phyloP scores from a whole-genome alignment of 2,329 filamentous ascomycete species.

The Talaromyces sp. region DNA sequence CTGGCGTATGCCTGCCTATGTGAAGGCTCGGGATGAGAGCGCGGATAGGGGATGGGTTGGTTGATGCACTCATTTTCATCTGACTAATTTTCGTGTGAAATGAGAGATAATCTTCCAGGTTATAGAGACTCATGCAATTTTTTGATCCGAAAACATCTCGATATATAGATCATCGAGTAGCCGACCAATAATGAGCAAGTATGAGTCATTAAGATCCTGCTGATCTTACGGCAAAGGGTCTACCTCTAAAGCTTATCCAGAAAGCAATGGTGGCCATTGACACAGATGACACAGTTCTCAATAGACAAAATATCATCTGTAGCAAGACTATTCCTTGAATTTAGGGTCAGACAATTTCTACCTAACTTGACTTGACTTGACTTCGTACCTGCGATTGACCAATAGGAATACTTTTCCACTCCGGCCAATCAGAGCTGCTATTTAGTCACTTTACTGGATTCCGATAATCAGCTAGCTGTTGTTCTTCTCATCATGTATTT shows the following conservation, averaged over 20 bases:
- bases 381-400: not conserved
- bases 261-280: too few relatives aligned
- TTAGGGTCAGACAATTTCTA: not conserved
- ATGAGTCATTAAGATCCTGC: not conserved
- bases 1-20: slow-evolving; percentile 6
- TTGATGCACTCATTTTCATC: not conserved
- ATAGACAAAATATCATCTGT: not conserved
- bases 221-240: not conserved
- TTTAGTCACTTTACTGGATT: not conserved
- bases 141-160: not conserved
- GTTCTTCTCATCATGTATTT: not conserved
- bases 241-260: too few relatives aligned
- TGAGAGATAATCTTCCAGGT: not conserved
- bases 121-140: not conserved
- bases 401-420: not conserved
- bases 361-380: not conserved
- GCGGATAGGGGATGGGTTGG: not conserved
- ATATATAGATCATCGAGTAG: not conserved
- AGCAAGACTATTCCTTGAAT: not conserved
- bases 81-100: not conserved
- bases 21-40: slow-evolving; percentile 5
- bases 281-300: too few relatives aligned
- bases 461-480: too few relatives aligned
- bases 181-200: not conserved
- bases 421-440: not conserved